Percentiles rank a stretch among this genome's conserved stretches.
phyloP scores from a whole-genome alignment of 176 grass and related monocot species.

The Zea luxurians region DNA sequence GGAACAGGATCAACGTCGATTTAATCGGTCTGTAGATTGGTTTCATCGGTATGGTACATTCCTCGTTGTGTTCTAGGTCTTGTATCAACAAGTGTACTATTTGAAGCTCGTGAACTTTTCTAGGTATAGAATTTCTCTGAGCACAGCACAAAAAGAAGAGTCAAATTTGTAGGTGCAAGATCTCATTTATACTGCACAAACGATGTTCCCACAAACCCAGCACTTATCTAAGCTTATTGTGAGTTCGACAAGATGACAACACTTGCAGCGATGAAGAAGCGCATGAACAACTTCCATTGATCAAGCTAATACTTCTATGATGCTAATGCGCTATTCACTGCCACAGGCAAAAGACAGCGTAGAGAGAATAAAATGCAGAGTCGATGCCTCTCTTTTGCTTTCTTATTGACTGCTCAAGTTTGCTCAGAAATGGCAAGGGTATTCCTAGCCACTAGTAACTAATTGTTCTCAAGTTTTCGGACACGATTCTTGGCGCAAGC shows the following conservation, averaged over 20 bases:
- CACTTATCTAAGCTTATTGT: not conserved
- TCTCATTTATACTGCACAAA: not conserved
- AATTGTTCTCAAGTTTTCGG: conserved; percentile 45
- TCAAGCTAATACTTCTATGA: not conserved
- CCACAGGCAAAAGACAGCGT: conserved; percentile 10
- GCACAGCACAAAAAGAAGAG: not conserved
- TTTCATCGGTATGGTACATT: too few species aligned
- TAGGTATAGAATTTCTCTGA: not conserved
- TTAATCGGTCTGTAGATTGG: too few species aligned
- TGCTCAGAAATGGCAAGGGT: not conserved
- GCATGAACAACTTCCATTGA: not conserved
- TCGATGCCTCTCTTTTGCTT: not conserved
- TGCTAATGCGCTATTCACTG: not conserved
- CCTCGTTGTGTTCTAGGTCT: too few species aligned
- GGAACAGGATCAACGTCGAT: too few species aligned
- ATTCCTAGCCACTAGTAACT: conserved; percentile 26
- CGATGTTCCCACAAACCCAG: not conserved
- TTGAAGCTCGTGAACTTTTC: not conserved
- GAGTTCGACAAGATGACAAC: not conserved
- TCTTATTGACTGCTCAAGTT: conserved; percentile 18
- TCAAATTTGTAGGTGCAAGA: not conserved
- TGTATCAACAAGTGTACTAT: too few species aligned
- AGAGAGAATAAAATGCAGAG: not conserved
- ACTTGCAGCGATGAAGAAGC: not conserved
- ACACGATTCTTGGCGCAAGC: conserved; percentile 24